Percentiles rank a stretch among this genome's conserved stretches.
These are phyloP conservation scores for Mortierella sp. DNA, from an alignment of 371 early-diverging fungal genomes.

Conservation along the genomic window DNA sequence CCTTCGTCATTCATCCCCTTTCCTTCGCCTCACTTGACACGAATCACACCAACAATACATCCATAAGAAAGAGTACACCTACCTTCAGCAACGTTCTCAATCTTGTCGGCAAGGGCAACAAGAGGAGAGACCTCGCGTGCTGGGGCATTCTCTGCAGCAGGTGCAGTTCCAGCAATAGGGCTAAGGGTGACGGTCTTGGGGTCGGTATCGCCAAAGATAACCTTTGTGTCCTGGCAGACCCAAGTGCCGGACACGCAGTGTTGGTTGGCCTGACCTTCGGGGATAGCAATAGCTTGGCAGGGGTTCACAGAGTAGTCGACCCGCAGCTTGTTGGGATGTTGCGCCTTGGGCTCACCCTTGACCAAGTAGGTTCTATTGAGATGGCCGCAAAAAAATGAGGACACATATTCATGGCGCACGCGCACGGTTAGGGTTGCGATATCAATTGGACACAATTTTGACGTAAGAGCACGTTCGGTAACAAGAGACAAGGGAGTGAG, in stretches of 20 bases:
- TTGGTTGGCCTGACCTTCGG: constrained; percentile 31
- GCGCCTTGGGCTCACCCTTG: constrained; percentile 26
- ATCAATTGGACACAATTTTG: not conserved
- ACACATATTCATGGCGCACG: not conserved
- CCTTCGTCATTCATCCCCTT: not conserved
- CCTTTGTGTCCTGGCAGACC: constrained; percentile 53
- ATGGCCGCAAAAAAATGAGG: not conserved
- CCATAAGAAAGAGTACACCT: not conserved
- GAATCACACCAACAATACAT: not conserved
- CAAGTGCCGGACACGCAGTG: constrained; percentile 41
- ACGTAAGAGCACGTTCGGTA: not conserved
- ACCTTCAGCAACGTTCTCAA: constrained; percentile 42
- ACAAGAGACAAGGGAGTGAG: constrained; percentile 9
- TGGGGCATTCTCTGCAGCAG: constrained; percentile 31
- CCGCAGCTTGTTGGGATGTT: constrained; percentile 35
- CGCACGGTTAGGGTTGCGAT: not conserved
- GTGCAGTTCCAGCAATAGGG: constrained; percentile 45
- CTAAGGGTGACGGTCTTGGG: constrained; percentile 24
- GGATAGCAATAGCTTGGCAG: constrained; percentile 46
- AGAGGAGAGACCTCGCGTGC: constrained; percentile 43
- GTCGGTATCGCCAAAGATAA: constrained; percentile 20
- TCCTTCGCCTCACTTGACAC: not conserved
- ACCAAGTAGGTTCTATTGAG: constrained; percentile 30
- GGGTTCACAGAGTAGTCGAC: constrained; percentile 47
- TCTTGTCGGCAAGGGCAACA: constrained; percentile 21